Conservation (phyloP, 1,284 basidiomycete genomes). For the Trichosporon sp. region DNA sequence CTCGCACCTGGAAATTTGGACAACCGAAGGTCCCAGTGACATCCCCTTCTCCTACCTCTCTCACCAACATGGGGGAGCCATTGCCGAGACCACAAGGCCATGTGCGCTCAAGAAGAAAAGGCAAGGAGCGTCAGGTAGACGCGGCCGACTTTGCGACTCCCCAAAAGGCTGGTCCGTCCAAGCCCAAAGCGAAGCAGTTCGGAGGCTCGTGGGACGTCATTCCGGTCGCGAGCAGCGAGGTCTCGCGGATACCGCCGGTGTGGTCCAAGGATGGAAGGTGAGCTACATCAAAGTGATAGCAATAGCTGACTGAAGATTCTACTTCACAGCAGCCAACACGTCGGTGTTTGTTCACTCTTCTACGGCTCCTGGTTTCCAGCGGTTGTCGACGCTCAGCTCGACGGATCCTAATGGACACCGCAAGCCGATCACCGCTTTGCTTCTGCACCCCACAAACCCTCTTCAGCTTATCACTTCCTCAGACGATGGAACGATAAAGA, state of each 20-base stretch:
- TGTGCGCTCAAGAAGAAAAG: conserved; percentile 14
- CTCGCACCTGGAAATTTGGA: conserved; percentile 3
- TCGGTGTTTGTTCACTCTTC: conserved; percentile 77
- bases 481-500: conserved; percentile 71
- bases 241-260: conserved; percentile 62
- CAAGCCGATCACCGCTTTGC: conserved; percentile 64
- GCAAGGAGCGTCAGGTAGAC: conserved; percentile 22
- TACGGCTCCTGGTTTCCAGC: conserved; percentile 57
- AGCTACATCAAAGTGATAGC: conserved; percentile 33
- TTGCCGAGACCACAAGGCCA: not conserved
- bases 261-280: conserved; percentile 83
- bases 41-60: conserved; percentile 8
- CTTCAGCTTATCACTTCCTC: conserved; percentile 86
- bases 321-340: conserved; percentile 71
- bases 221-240: conserved; percentile 61
- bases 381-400: conserved; percentile 71
- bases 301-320: conserved; percentile 58
- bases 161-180: conserved; percentile 9
- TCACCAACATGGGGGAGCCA: conserved; percentile 20
- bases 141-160: not conserved
- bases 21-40: not conserved
- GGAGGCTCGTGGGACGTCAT: conserved; percentile 32
- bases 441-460: conserved; percentile 76
- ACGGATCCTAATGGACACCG: conserved; percentile 49
- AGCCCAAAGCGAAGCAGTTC: conserved; percentile 12